A percentile compares a stretch with the other conserved stretches of the same genome.
Evolutionary conservation across 352 stramenopile species (phyloP).

Genomic region (Pythium sp.): DNA sequence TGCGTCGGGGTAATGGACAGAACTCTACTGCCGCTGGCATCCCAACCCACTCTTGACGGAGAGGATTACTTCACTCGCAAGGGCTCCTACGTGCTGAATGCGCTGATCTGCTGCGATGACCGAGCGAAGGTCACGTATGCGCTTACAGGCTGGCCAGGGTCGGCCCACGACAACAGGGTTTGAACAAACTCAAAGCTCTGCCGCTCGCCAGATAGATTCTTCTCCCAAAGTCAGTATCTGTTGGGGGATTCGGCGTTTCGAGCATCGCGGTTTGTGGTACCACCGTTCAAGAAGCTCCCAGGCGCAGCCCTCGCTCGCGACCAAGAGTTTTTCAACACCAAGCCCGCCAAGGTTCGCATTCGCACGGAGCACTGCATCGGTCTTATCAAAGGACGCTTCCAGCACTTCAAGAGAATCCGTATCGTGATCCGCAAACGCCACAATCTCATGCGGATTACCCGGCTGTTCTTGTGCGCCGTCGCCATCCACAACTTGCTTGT

Average conservation of each 20-base stretch:
- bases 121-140: neutral
- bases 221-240: neutral
- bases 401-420: neutral
- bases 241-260: neutral
- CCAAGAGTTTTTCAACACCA: neutral
- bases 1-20: neutral
- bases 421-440: neutral
- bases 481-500: conserved; percentile 1
- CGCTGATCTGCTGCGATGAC: neutral
- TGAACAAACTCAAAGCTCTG: conserved; percentile 1
- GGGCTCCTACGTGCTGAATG: neutral
- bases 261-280: neutral
- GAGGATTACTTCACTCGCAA: conserved; percentile 1
- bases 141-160: neutral
- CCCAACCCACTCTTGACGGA: neutral
- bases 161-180: neutral
- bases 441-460: neutral
- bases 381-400: conserved; percentile 1
- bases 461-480: neutral
- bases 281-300: neutral
- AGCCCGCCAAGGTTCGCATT: neutral
- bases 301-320: neutral
- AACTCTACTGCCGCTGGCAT: neutral
- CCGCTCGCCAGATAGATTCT: neutral
- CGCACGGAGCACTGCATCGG: neutral